Evolutionary conservation across 768 basidiomycete species (phyloP).

Genomic region (Mycena alexandri): DNA sequence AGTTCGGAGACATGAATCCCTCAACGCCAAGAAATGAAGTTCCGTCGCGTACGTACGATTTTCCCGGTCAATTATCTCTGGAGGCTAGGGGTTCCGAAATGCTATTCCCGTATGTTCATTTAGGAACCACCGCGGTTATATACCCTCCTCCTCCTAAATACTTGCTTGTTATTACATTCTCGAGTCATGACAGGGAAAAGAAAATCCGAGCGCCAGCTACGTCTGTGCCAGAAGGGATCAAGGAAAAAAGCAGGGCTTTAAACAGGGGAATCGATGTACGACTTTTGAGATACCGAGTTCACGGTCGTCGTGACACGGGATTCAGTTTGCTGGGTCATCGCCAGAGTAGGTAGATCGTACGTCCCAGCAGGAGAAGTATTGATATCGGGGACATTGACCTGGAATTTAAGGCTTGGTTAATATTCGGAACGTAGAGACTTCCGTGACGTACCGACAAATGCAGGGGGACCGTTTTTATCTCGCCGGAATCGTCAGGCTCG

Average conservation of each 20-base stretch:
- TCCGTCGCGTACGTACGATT: neutral
- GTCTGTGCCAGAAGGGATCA: neutral
- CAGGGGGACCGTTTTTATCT: conserved; percentile 22
- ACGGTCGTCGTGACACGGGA: neutral
- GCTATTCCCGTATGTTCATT: too few relatives aligned
- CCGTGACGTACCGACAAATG: conserved; percentile 29
- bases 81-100: neutral
- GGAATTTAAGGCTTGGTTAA: neutral
- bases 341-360: conserved; percentile 11
- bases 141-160: too few relatives aligned
- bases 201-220: neutral
- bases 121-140: too few relatives aligned
- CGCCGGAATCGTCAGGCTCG: conserved; percentile 31
- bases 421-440: neutral
- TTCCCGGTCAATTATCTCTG: conserved; percentile 1
- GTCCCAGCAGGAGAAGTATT: neutral
- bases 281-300: conserved; percentile 12
- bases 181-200: neutral
- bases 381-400: conserved; percentile 26
- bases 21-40: neutral
- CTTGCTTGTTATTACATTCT: neutral
- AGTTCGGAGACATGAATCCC: conserved; percentile 4
- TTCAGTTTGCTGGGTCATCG: conserved; percentile 19
- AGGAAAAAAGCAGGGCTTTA: neutral
- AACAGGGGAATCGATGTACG: conserved; percentile 29